Base-by-base conservation (phyloP, 495 filamentous ascomycete genomes). In the Entonaema liquescens region DNA sequence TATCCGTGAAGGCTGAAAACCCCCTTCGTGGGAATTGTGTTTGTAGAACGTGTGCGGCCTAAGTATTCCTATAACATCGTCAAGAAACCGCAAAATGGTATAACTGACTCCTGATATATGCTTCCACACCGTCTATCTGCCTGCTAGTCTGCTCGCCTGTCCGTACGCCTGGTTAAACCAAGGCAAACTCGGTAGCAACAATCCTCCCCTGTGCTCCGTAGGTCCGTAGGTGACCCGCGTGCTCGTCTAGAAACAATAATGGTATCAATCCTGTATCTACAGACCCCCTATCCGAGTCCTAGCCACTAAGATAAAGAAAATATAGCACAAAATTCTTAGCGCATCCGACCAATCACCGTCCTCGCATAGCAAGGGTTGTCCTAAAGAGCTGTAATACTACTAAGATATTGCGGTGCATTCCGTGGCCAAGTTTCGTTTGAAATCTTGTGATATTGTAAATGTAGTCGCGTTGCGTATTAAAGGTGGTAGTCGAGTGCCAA, bases 251-350 rank as follows among this genome's bases (percentile, higher is more conserved):
- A 73, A 73, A 61, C 49, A 70, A 52, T 61, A 73, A 62, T 72
- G 70, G 70, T 73, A 73, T 73, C 70, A 73, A 73, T 68, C 57
- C 70, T 50, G 25, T 65, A 62, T 73, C 65, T 73, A 73, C 70
- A 73, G 26, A 73, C 47, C 42, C 54, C 33, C 56, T 36, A 47
- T 36, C 57, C 50, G 28, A 73, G 28, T 59, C 59, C 59, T 55
- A 19, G 15, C 49, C 61, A 44, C 55, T 13, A 47, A 66, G 44
- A 57, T 35, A 69, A 66, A 73, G 8, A 65, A 61, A 69, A 49
- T 19, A 29, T 19, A 56, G 49, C 49, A 29, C 26, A 59, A 53
- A 69, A 52, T 47, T 38, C 33, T n/a, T 64, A n/a, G 54, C 49
- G 36, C 42, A 36, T 61, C 47, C 47, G 59, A 56, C 54, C 55